Conservation (phyloP, 2,329 filamentous ascomycete genomes). For the Polytolypa hystricis region DNA sequence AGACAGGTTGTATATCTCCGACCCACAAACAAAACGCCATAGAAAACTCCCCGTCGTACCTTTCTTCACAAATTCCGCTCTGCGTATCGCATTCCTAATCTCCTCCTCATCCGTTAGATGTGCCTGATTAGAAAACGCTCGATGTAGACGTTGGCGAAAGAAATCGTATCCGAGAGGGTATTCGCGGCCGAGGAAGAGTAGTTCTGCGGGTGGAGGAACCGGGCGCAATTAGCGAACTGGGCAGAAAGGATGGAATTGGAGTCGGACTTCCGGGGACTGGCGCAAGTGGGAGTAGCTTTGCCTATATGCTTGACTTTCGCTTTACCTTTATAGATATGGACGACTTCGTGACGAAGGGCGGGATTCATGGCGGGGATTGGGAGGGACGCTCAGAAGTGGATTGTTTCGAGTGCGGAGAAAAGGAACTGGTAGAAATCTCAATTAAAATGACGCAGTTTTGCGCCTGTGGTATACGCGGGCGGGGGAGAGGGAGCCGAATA, state of each 20-base stretch:
- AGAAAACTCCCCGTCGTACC: conserved; percentile 39
- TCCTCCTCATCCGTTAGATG: conserved; percentile 58
- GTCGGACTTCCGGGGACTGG: too few species aligned
- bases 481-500: too few species aligned
- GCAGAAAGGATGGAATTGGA: too few species aligned
- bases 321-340: conserved; percentile 77
- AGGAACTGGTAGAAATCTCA: too few species aligned
- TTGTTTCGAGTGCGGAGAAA: too few species aligned
- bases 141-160: conserved; percentile 70
- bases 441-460: too few species aligned
- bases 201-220: too few species aligned
- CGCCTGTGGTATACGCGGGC: too few species aligned
- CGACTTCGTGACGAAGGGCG: conserved; percentile 63
- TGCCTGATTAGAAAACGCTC: conserved; percentile 70
- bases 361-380: conserved; percentile 31
- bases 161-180: conserved; percentile 79
- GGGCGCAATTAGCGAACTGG: too few species aligned
- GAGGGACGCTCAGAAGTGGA: neutral
- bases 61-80: conserved; percentile 84
- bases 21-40: neutral
- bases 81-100: conserved; percentile 63
- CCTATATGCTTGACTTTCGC: too few species aligned
- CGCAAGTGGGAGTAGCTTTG: too few species aligned
- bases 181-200: conserved; percentile 71
- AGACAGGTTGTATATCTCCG: neutral